phyloP scores from a whole-genome alignment of 164 flowering plant species.

The Malania oleifera region DNA sequence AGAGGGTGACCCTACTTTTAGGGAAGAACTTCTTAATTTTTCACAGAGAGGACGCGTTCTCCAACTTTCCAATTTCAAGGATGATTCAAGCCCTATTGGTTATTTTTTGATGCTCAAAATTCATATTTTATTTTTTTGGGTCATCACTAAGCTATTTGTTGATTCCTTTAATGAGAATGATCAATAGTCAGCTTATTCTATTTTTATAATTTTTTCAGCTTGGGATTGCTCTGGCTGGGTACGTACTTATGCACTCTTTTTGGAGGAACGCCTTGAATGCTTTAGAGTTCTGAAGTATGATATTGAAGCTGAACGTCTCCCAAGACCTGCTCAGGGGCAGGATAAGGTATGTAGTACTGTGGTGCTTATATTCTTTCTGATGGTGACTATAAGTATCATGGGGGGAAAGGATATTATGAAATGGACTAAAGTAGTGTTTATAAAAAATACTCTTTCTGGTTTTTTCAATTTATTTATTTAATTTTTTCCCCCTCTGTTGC shows the following conservation, averaged over 20 bases:
- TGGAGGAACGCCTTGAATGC: slow-evolving; percentile 97
- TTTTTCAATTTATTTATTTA: too few species aligned
- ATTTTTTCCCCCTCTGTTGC: too few species aligned
- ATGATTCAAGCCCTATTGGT: slow-evolving; percentile 97
- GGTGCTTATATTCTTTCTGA: not conserved
- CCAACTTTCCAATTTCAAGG: slow-evolving; percentile 92
- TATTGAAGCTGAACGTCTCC: slow-evolving; percentile 89
- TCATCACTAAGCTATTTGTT: too few species aligned
- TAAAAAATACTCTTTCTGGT: too few species aligned
- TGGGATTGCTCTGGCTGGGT: slow-evolving; percentile 99
- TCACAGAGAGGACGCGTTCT: slow-evolving; percentile 79
- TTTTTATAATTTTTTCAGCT: slow-evolving; percentile 41
- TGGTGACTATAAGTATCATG: too few species aligned
- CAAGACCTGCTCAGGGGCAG: slow-evolving; percentile 66
- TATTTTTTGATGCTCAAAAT: not conserved
- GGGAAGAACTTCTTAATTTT: slow-evolving; percentile 83
- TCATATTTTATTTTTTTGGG: not conserved
- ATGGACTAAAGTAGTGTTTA: too few species aligned
- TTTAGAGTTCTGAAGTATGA: slow-evolving; percentile 86
- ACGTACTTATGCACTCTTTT: slow-evolving; percentile 83
- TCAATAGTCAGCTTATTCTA: not conserved
- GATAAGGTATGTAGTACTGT: slow-evolving; percentile 55
- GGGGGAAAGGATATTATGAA: too few species aligned
- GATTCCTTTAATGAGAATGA: not conserved
- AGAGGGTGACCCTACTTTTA: slow-evolving; percentile 95